A percentile compares a stretch with the other conserved stretches of the same genome.
These are phyloP conservation scores for Phialocephala subalpina DNA, from an alignment of 2,329 filamentous ascomycete species.

Conservation along the genomic window DNA sequence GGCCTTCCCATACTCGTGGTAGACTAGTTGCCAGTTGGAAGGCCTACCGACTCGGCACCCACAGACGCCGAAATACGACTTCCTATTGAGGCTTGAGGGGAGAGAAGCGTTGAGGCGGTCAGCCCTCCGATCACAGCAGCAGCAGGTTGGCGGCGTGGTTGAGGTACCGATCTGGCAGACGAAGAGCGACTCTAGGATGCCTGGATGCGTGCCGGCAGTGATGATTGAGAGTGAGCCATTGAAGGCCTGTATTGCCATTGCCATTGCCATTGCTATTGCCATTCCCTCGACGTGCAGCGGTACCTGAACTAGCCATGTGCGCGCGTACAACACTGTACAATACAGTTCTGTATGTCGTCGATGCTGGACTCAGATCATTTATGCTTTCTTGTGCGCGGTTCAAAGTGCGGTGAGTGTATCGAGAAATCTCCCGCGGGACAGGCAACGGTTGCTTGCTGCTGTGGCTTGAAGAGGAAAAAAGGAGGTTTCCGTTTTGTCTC, in stretches of 20 bases:
- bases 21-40: background rate
- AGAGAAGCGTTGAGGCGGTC: background rate
- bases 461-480: background rate
- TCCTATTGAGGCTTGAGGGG: background rate
- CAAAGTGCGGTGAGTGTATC: background rate
- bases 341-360: background rate
- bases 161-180: background rate
- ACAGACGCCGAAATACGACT: slow-evolving; percentile 3
- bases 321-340: background rate
- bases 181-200: background rate
- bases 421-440: slow-evolving; percentile 1
- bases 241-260: background rate
- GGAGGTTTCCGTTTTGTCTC: background rate
- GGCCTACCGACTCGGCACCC: slow-evolving; percentile 12
- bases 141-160: background rate
- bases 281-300: slow-evolving; percentile 4
- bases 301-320: slow-evolving; percentile 1
- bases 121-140: background rate
- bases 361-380: background rate
- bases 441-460: slow-evolving; percentile 11
- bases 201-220: slow-evolving; percentile 3
- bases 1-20: background rate
- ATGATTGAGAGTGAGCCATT: background rate
- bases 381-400: background rate
- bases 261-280: background rate